Conservation (phyloP, 768 basidiomycete genomes). For the Gautieria morchelliformis region DNA sequence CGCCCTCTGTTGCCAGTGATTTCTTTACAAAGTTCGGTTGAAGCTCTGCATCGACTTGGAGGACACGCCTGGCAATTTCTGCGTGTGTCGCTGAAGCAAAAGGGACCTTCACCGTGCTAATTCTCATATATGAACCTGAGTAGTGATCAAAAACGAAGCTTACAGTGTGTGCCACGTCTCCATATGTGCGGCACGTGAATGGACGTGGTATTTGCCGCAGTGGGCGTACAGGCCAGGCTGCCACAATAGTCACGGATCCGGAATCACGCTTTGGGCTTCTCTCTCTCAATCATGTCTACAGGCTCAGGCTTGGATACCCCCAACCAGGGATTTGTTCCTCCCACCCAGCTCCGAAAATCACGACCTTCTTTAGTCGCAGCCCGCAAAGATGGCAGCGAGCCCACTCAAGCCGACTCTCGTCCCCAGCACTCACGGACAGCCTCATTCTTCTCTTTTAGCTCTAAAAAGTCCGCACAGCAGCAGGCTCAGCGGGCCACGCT, state of each 20-base stretch:
- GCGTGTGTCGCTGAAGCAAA: conserved; percentile 71
- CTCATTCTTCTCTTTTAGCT: background rate
- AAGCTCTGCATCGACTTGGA: conserved; percentile 81
- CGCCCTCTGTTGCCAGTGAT: conserved; percentile 53
- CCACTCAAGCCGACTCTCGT: background rate
- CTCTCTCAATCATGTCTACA: background rate
- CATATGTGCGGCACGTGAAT: background rate
- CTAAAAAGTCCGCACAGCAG: conserved; percentile 4
- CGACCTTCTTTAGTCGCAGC: background rate
- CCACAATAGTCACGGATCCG: background rate
- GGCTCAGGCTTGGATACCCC: background rate
- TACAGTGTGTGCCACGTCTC: background rate
- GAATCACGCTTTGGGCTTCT: background rate
- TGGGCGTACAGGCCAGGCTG: background rate
- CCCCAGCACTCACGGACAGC: background rate
- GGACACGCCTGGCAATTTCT: conserved; percentile 67
- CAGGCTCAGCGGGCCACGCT: background rate
- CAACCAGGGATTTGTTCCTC: background rate
- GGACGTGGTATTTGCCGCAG: too few species aligned
- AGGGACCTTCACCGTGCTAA: conserved; percentile 64
- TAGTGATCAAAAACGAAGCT: background rate
- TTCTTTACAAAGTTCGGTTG: conserved; percentile 75
- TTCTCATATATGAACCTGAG: conserved; percentile 9
- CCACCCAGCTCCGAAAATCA: background rate
- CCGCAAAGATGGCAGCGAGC: background rate